These are phyloP conservation scores for Tieghemiomyces parasiticus DNA, from an alignment of 192 early-diverging fungal species.

Conservation along the genomic window DNA sequence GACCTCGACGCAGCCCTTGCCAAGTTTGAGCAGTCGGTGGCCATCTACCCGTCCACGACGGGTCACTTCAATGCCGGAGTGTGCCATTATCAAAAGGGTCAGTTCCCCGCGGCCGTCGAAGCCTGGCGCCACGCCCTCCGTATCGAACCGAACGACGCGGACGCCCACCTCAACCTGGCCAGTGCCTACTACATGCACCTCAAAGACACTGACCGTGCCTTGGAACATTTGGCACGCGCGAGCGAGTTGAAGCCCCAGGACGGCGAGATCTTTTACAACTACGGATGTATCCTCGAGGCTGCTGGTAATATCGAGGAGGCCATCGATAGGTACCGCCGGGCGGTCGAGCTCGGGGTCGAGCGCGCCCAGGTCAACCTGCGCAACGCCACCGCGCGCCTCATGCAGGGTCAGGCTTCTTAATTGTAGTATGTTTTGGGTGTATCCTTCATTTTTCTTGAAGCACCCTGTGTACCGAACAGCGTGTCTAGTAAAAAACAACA, in stretches of 20 bases:
- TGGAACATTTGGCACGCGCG: conserved; percentile 39
- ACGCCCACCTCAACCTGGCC: conserved; percentile 58
- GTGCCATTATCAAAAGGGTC: conserved; percentile 1
- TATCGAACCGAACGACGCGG: conserved; percentile 31
- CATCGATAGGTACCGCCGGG: conserved; percentile 34
- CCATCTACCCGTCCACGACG: conserved; percentile 13
- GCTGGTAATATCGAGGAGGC: conserved; percentile 36
- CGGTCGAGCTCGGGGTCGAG: conserved; percentile 30
- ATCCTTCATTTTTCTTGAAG: no score
- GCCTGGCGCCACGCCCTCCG: conserved; percentile 40
- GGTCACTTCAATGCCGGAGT: conserved; percentile 20
- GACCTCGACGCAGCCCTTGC: not conserved
- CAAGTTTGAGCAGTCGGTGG: conserved; percentile 3
- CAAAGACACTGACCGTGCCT: conserved; percentile 26
- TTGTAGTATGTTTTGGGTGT: no score
- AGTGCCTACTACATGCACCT: conserved; percentile 36
- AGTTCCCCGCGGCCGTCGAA: conserved; percentile 31
- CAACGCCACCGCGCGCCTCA: conserved; percentile 25
- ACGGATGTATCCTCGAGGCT: conserved; percentile 47
- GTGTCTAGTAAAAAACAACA: no score
- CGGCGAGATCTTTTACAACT: conserved; percentile 48
- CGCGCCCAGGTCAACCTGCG: conserved; percentile 35
- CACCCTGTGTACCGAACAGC: no score
- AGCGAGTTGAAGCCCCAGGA: conserved; percentile 42
- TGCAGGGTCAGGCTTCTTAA: no score